phyloP scores from a whole-genome alignment of 371 early-diverging fungal genomes.

The Rhizomucor pusillus region DNA sequence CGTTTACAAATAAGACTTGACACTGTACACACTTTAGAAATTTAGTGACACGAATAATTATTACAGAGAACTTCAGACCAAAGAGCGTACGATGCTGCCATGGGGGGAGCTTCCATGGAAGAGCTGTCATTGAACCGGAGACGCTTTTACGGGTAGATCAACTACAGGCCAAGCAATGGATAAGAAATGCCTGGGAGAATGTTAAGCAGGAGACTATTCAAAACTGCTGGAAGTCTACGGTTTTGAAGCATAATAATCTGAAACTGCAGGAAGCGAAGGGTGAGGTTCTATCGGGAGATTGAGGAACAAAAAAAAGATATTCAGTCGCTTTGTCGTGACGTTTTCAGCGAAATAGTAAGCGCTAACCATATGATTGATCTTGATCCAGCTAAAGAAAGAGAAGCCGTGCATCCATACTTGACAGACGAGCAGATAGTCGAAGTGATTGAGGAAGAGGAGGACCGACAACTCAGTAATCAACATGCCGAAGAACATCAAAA shows the following conservation, averaged over 20 bases:
- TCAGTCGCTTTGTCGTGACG: background rate
- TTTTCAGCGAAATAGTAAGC: background rate
- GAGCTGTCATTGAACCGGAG: background rate
- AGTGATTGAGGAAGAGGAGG: background rate
- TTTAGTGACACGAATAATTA: background rate
- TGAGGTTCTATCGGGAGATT: background rate
- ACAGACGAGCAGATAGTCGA: background rate
- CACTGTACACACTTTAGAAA: background rate
- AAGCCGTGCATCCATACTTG: background rate
- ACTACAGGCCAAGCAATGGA: background rate
- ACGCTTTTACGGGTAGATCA: background rate
- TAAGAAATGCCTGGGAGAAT: background rate
- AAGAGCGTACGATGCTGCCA: background rate
- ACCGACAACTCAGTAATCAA: background rate
- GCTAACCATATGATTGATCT: no score
- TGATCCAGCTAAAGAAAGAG: background rate
- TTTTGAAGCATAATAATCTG: background rate
- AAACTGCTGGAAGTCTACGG: background rate
- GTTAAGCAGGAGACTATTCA: background rate
- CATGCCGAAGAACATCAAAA: background rate
- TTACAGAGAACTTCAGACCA: background rate
- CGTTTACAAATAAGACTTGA: slow-evolving; percentile 8
- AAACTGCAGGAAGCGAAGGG: background rate
- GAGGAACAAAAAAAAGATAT: background rate
- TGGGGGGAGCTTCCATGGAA: background rate